A percentile compares a stretch with the other conserved stretches of the same genome.
Evolutionary conservation across 768 basidiomycete genomes (phyloP).

Genomic region (Leccinum truebloodii): DNA sequence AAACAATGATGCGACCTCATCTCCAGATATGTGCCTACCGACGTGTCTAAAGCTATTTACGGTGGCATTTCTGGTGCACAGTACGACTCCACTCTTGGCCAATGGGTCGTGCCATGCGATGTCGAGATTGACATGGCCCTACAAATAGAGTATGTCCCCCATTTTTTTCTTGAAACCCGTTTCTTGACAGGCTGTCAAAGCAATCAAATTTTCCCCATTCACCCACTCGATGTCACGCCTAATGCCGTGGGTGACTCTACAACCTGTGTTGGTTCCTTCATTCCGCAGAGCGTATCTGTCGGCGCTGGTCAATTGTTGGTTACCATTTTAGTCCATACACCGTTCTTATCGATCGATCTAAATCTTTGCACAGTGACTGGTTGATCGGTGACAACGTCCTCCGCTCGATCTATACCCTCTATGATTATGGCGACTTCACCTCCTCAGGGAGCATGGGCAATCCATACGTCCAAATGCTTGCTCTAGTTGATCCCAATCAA

Average conservation of each 20-base stretch:
- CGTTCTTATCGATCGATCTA: constrained; percentile 1
- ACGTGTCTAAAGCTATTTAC: constrained; percentile 71
- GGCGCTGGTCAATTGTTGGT: constrained; percentile 68
- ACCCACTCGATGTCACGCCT: constrained; percentile 76
- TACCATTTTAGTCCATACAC: constrained; percentile 1
- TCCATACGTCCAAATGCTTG: constrained; percentile 76
- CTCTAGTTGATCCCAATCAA: constrained; percentile 65
- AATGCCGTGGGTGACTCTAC: constrained; percentile 42
- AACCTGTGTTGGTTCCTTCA: constrained; percentile 72
- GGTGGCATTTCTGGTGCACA: constrained; percentile 60
- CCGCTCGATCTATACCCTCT: constrained; percentile 79
- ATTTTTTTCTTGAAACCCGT: constrained; percentile 4
- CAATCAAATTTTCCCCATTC: constrained; percentile 72
- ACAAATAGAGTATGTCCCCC: constrained; percentile 63
- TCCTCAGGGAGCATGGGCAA: constrained; percentile 62
- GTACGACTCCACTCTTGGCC: constrained; percentile 50
- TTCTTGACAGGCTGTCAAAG: constrained; percentile 39
- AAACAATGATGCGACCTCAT: constrained; percentile 9
- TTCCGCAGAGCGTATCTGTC: constrained; percentile 62
- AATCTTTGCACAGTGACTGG: constrained; percentile 60
- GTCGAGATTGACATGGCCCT: constrained; percentile 77
- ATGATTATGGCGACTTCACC: constrained; percentile 83
- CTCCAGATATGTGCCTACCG: constrained; percentile 66
- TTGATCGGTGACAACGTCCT: constrained; percentile 81
- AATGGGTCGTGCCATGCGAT: constrained; percentile 76